phyloP scores from a whole-genome alignment of 495 filamentous ascomycete species.

The Annulohypoxylon nitens region DNA sequence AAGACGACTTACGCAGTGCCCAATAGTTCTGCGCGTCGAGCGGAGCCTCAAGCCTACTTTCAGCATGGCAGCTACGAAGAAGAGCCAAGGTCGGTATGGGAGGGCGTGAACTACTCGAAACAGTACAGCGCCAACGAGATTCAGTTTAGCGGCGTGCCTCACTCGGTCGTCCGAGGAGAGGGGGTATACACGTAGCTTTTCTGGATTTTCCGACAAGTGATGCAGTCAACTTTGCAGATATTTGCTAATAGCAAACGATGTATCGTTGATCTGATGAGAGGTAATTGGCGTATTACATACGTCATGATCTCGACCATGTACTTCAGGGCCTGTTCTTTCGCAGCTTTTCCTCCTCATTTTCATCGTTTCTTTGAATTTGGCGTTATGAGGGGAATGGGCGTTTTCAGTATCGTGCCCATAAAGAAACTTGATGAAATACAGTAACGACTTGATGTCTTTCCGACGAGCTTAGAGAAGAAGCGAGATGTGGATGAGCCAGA shows the following conservation, averaged over 20 bases:
- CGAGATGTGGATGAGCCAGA: slow-evolving; percentile 27
- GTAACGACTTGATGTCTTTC: slow-evolving; percentile 52
- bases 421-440: slow-evolving; percentile 50
- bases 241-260: neutral
- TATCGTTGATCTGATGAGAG: slow-evolving; percentile 7
- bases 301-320: slow-evolving; percentile 30
- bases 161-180: slow-evolving; percentile 33
- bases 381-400: slow-evolving; percentile 37
- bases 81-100: slow-evolving; percentile 10
- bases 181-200: slow-evolving; percentile 1
- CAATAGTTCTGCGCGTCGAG: slow-evolving; percentile 44
- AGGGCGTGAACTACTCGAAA: slow-evolving; percentile 38
- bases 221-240: neutral
- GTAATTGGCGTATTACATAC: slow-evolving; percentile 8
- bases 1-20: slow-evolving; percentile 37
- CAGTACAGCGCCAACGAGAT: slow-evolving; percentile 28
- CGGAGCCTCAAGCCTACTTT: slow-evolving; percentile 34
- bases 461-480: slow-evolving; percentile 26
- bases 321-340: slow-evolving; percentile 26
- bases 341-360: slow-evolving; percentile 12
- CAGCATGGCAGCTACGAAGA: slow-evolving; percentile 38
- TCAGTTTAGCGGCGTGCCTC: slow-evolving; percentile 33
- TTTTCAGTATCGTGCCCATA: slow-evolving; percentile 31
- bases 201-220: neutral
- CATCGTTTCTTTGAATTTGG: slow-evolving; percentile 29